phyloP scores from a whole-genome alignment of 306 rosid species.

The Rubus parviflorus region DNA sequence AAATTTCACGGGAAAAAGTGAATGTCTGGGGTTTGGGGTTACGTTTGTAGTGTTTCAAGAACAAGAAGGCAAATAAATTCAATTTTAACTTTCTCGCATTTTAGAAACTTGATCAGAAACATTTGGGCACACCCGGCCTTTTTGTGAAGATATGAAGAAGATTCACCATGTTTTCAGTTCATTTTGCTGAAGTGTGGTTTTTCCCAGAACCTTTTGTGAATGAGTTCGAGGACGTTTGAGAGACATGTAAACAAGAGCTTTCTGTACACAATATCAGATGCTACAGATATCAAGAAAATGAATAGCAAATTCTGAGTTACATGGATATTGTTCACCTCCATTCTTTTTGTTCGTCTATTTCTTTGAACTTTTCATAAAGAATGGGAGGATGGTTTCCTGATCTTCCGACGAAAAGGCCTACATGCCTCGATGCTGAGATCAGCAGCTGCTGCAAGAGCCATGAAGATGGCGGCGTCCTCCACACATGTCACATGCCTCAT shows the following conservation, averaged over 20 bases:
- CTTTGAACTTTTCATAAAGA: slow-evolving; percentile 40
- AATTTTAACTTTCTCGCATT: too few relatives aligned
- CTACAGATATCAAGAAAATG: slow-evolving; percentile 33
- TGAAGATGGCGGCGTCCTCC: slow-evolving; percentile 93
- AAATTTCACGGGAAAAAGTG: too few relatives aligned
- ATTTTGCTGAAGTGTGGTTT: background rate
- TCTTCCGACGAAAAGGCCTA: slow-evolving; percentile 72
- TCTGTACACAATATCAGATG: slow-evolving; percentile 54
- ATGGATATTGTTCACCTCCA: slow-evolving; percentile 5
- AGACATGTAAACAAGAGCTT: slow-evolving; percentile 28
- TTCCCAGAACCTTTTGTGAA: background rate
- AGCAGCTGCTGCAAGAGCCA: slow-evolving; percentile 94
- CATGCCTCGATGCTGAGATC: slow-evolving; percentile 87
- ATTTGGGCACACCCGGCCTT: too few relatives aligned
- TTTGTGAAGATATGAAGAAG: background rate
- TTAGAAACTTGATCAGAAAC: too few relatives aligned
- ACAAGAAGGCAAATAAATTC: too few relatives aligned
- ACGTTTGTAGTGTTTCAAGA: too few relatives aligned
- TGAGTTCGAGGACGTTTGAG: slow-evolving; percentile 25
- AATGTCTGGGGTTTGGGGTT: too few relatives aligned
- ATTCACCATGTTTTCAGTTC: background rate
- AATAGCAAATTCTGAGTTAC: slow-evolving; percentile 17
- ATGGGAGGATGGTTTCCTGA: slow-evolving; percentile 47
- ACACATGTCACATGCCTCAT: slow-evolving; percentile 83
- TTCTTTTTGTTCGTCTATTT: slow-evolving; percentile 9